Base-by-base conservation (phyloP, 2,329 filamentous ascomycete species). In the Meredithiella fracta region DNA sequence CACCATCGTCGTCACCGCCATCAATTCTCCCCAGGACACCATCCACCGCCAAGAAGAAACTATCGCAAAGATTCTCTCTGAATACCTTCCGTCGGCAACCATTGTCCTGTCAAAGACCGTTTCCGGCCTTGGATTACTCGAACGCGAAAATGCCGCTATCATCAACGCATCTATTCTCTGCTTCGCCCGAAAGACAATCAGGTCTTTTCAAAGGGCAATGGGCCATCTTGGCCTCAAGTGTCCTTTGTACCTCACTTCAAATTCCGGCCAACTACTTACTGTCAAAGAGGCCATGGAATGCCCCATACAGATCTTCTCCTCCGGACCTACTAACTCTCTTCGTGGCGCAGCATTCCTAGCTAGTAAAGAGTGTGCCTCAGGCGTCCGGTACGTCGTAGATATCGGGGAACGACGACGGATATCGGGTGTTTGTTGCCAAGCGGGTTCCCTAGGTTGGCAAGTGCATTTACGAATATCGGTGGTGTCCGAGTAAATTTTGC, bases 11-110 rank as follows among this genome's bases (percentile, higher is more conserved):
- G 66, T 82, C 3, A 72, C 74, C 3, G 77, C 78, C 1, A 72
- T 80, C 7, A 80, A 77, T 64, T 76, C 74, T 7, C 77, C 78
- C 0, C 75, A 80, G 23, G 78, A 82, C 62, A 71, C 73, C 8
- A 60, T 69, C 2, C 72, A 72, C 61, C 65, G 64, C 44, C 77
- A 80, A 62, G 77, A 80, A 64, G 67, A 73, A 40, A 64, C 68
- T 2, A 75, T 74, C 2, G 68, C 69, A 2, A 65, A 67, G 2
- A 73, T 79, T 44, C 65, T 79, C 3, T 23, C 17, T 9, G 22
- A 44, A 14, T 38, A 49, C 2, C 57, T 55, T 3, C 69, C 71
- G 1, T 60, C 59, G 3, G 59, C 72, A 0, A 65, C n/a, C 1
- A 40, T 62, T 7, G 49, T 61, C 22, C 59, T 58, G 23, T 69